Evolutionary conservation across 108 stramenopile species (phyloP).

Genomic region (Chaetoceros muelleri): DNA sequence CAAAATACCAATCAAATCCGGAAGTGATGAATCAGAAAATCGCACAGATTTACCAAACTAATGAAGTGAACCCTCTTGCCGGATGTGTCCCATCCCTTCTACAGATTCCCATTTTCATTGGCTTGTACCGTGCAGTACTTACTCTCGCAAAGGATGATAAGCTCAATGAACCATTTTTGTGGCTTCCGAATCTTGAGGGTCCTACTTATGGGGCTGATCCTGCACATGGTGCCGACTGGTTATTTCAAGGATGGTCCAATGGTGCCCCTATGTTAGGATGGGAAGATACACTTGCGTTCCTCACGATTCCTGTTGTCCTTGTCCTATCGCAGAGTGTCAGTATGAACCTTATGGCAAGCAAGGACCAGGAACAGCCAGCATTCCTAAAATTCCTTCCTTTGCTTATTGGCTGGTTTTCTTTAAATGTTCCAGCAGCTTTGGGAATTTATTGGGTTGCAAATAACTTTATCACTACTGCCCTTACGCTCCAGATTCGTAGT

Average conservation of each 20-base stretch:
- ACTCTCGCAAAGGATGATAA: slow-evolving; percentile 81
- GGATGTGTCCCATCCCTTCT: slow-evolving; percentile 87
- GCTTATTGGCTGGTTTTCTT: slow-evolving; percentile 91
- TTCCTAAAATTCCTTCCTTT: slow-evolving; percentile 88
- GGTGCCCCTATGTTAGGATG: slow-evolving; percentile 87
- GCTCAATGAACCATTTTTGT: slow-evolving; percentile 91
- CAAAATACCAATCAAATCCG: slow-evolving; percentile 89
- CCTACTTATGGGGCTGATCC: slow-evolving; percentile 93
- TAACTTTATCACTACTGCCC: slow-evolving; percentile 86
- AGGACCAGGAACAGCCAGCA: slow-evolving; percentile 39
- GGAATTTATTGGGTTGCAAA: slow-evolving; percentile 95
- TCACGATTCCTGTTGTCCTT: slow-evolving; percentile 45
- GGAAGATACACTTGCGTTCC: slow-evolving; percentile 82
- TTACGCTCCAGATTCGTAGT: slow-evolving; percentile 62
- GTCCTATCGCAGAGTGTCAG: slow-evolving; percentile 62
- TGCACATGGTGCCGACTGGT: slow-evolving; percentile 80
- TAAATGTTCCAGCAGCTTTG: slow-evolving; percentile 92
- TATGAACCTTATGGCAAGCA: slow-evolving; percentile 80
- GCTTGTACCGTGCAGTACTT: slow-evolving; percentile 88
- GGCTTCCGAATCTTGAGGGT: slow-evolving; percentile 92
- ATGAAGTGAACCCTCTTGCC: slow-evolving; percentile 91
- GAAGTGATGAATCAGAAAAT: slow-evolving; percentile 94
- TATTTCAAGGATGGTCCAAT: slow-evolving; percentile 69
- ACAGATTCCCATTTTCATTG: slow-evolving; percentile 96
- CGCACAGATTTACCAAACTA: slow-evolving; percentile 84